Conservation (phyloP, 306 rosid species). For the Inga oerstediana region DNA sequence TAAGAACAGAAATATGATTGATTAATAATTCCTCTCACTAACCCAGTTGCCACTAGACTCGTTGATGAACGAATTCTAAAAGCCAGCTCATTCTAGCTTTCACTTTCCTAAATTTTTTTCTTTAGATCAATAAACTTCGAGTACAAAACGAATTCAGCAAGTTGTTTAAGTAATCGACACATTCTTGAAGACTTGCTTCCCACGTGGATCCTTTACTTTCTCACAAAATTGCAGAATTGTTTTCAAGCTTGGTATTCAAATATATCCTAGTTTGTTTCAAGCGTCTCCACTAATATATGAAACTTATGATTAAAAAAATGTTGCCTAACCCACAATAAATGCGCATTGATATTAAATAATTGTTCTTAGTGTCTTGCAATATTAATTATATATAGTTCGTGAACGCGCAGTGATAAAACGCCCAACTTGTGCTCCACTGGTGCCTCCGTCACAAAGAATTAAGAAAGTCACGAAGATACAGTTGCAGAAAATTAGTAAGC, state of each 20-base stretch:
- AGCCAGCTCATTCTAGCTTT: neutral
- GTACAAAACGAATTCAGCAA: neutral
- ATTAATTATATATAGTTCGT: slow-evolving; percentile 1
- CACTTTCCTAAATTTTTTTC: neutral
- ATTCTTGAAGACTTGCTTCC: neutral
- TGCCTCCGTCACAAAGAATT: slow-evolving; percentile 11
- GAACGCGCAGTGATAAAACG: slow-evolving; percentile 19
- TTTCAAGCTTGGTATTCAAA: neutral
- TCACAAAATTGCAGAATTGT: neutral
- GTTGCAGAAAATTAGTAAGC: neutral
- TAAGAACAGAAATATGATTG: neutral
- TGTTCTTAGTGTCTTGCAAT: neutral
- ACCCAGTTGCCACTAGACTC: neutral
- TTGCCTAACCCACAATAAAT: slow-evolving; percentile 36
- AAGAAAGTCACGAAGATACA: neutral
- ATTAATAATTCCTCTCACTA: neutral
- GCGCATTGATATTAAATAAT: slow-evolving; percentile 10
- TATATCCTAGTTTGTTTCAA: neutral
- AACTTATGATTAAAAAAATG: neutral
- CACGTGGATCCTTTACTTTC: neutral
- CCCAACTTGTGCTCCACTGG: slow-evolving; percentile 29
- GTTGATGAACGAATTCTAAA: neutral
- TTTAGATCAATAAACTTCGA: neutral
- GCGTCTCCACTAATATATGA: neutral
- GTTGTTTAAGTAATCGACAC: neutral